Base-by-base conservation (phyloP, 164 flowering plant species). In the Annona squamosa region DNA sequence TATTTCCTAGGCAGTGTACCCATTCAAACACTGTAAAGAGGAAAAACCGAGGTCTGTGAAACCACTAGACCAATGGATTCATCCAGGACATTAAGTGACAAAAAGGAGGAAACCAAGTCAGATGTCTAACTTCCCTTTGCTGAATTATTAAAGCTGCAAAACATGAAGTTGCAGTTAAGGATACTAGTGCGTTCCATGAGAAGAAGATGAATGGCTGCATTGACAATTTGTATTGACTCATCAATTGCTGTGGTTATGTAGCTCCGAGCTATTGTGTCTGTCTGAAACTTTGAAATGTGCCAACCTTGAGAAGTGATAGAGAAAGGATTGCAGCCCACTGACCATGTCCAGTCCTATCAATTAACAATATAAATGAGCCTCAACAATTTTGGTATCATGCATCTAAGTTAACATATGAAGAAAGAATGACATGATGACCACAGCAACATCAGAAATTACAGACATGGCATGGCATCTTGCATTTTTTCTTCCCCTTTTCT, bases 261-360 rank as follows among this genome's bases (percentile, higher is more conserved):
- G 84, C 95, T 96, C 72, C 99, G 87, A 75, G 98, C 95, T 73
- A 92, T 86, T 43, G 97, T 87, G 81, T 96, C 99, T n/a, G 84
- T 78, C 69, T 93, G 99, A 79, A 96, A 93, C 73, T 81, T 84
- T 37, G 99, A 91, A 65, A 90, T 76, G 42, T 82, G 86, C 98
- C 97, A 92, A 4, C 98, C 99, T 83, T 86, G 93, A 73, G 99
- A 91, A 70, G 97, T 90, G 69, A 89, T 79, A 4, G 99, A 89
- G 16, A 85, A 79, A 67, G 97, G 95, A 73, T 80, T 93, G 90
- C 98, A 91, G 69, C 99, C 99, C 1, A 90, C 97, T 5, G 98
- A 96, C 99, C 99, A 96, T 79, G 83, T 81, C 99, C 98, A 96
- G 71, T 93, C 98, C 99, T 96, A 79, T 73, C 41, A 48, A 81